Evolutionary conservation across 208 protist species (phyloP), one percentile per base, ranked within the genome.

Genomic region (Blastocrithidia nonstop): DNA sequence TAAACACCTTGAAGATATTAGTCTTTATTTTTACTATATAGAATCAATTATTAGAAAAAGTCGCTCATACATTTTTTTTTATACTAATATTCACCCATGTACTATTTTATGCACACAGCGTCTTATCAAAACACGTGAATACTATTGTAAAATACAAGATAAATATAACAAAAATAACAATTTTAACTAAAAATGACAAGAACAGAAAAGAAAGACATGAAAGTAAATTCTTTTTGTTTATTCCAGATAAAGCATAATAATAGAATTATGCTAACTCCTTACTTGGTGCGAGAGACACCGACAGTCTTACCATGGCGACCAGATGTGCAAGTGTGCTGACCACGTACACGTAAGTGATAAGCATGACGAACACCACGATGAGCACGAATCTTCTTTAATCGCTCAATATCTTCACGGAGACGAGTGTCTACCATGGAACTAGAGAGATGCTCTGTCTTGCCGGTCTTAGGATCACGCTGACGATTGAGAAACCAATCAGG

Each of bases 321-420:
- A 45, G 97, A 99, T 33, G 97, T 99, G 93, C 99, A 99, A 24
- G 98, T 99, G 86, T 99, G 97, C 90, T 99, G 98, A 73, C 98
- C 98, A 73, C 98, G 93, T 53, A 99, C 97, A 57, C 94, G 94
- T 44, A 99, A 77, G 53, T 96, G 94, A 70, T 91, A 98, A 59
- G 84, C 80, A 83, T 99, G 98, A 64, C 98, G 92, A 36, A 99
- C 74, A 98, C 97, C 98, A 76, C 98, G 79, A 74, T 99, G 92
- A 37, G 77, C 76, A 44, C 94, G 81, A 57, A 98, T 99, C 89
- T 99, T 99, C 85, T 98, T 98, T 59, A 99, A 79, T 59, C 96
- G 83, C 88, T 99, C 97, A 32, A 99, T 73, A 66, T 99, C 98
- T 48, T 99, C 97, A 85, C 98, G 96, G 29, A 99, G 76, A 64